Evolutionary conservation across 164 flowering plant genomes (phyloP).

Genomic region (Kingdonia uniflora): DNA sequence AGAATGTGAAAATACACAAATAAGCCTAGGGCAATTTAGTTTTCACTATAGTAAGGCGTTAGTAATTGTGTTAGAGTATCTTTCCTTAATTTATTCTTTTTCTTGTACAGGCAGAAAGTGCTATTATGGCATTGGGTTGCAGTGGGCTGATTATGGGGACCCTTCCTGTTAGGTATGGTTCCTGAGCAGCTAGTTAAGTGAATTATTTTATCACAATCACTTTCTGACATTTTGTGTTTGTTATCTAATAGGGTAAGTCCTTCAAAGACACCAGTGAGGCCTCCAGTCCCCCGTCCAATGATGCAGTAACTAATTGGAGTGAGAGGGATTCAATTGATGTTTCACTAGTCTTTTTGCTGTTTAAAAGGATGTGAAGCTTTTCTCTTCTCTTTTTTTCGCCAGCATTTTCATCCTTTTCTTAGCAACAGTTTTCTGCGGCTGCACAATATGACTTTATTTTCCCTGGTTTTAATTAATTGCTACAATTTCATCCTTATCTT

Average conservation of each 20-base stretch:
- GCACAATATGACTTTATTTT: too few species aligned
- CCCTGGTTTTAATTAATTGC: too few species aligned
- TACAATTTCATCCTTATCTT: too few species aligned
- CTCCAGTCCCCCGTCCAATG: slow-evolving; percentile 54
- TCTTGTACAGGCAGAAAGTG: slow-evolving; percentile 82
- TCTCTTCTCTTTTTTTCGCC: not conserved
- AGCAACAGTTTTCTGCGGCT: too few species aligned
- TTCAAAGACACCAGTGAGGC: slow-evolving; percentile 95
- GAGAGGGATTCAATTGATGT: not conserved
- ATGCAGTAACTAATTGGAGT: slow-evolving; percentile 9
- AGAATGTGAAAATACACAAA: too few species aligned
- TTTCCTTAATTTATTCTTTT: not conserved
- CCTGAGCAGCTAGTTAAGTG: not conserved
- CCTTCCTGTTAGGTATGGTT: slow-evolving; percentile 64
- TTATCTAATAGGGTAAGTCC: slow-evolving; percentile 73
- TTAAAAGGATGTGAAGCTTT: slow-evolving; percentile 1
- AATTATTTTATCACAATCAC: not conserved
- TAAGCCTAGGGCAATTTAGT: too few species aligned
- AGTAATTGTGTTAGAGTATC: not conserved
- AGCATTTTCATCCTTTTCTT: not conserved
- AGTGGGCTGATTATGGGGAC: slow-evolving; percentile 77
- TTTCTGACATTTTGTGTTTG: slow-evolving; percentile 1
- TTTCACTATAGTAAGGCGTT: too few species aligned
- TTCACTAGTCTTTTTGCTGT: not conserved
- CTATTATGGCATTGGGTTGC: slow-evolving; percentile 78